Base-by-base conservation (phyloP, 2,329 filamentous ascomycete species). In the Ophiostoma triangulosporum region DNA sequence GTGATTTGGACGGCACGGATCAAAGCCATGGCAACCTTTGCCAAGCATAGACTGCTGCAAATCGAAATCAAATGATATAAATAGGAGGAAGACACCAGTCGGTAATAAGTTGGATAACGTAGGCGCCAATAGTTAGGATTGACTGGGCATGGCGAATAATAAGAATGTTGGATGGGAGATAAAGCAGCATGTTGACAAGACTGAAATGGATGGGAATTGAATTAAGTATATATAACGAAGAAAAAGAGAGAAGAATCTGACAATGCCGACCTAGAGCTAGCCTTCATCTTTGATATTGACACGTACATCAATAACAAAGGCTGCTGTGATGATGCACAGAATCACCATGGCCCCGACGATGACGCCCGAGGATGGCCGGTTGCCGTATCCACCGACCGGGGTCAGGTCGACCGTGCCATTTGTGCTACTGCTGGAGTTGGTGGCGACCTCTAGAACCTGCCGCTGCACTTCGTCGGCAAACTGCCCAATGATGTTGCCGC, bases 401-500 rank as follows among this genome's bases (percentile, higher is more conserved):
- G n/a, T n/a, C n/a, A n/a, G n/a, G n/a, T n/a, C n/a, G n/a, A n/a
- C n/a, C n/a, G n/a, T n/a, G n/a, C n/a, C n/a, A n/a, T n/a, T n/a
- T n/a, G n/a, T n/a, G 38, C 38, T 24, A 12, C 20, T 43, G 38
- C 20, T 15, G 20, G 29, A 6, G 14, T n/a, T 20, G n/a, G 15
- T 46, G 5, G 20, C 22, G 5, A 11, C 15, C 15, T 9, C 26
- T 17, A 8, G 7, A 17, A 38, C 22, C 12, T 65, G 63, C 58
- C 61, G 62, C 52, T 62, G 65, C 7, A 78, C 73, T 64, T 71
- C 64, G n/a, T 72, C 66, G 33, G 63, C 66, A 55, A 76, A 80
- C 58, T 70, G 63, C 0, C 75, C 78, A 1, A 73, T 62, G 0
- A 86, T 69, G 61, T 88, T 87, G 0, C 84, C 84, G 1, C 72